phyloP scores from a whole-genome alignment of 192 early-diverging fungal genomes.

The Umbelopsis isabellina region DNA sequence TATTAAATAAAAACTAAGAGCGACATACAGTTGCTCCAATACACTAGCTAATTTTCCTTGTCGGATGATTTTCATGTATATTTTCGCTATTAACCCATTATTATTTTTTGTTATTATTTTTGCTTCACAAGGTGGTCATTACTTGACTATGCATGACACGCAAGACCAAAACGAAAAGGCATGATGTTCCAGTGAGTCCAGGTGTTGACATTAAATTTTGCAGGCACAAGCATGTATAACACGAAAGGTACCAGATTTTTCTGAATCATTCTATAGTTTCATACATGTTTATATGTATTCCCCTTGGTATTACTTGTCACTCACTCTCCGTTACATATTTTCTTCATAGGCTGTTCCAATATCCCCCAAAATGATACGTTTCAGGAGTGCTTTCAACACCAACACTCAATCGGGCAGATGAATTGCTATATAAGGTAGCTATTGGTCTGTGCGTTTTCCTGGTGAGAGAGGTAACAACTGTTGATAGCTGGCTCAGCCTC shows the following conservation, averaged over 20 bases:
- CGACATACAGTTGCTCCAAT: too few relatives aligned
- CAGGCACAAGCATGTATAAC: too few relatives aligned
- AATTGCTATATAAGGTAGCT: constrained; percentile 2
- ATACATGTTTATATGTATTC: too few relatives aligned
- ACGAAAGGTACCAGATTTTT: too few relatives aligned
- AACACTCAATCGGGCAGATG: constrained; percentile 14
- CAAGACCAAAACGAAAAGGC: constrained; percentile 5
- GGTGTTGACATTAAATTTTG: too few relatives aligned
- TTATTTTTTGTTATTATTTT: too few relatives aligned
- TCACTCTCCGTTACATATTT: not conserved
- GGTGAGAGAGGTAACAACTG: too few relatives aligned
- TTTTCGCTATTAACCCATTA: constrained; percentile 6
- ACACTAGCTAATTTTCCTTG: constrained; percentile 7
- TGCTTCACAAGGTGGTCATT: too few relatives aligned
- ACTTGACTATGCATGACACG: too few relatives aligned
- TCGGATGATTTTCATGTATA: constrained; percentile 10
- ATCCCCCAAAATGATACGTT: not conserved
- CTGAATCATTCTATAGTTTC: too few relatives aligned
- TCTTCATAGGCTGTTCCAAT: not conserved
- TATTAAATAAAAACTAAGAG: not conserved
- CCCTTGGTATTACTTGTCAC: too few relatives aligned
- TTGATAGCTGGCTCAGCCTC: too few relatives aligned
- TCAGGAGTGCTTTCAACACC: constrained; percentile 9
- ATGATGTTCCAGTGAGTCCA: not conserved
- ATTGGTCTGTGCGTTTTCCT: constrained; percentile 9